Evolutionary conservation across 345 rosid species (phyloP).

Genomic region (Carallia brachiata): DNA sequence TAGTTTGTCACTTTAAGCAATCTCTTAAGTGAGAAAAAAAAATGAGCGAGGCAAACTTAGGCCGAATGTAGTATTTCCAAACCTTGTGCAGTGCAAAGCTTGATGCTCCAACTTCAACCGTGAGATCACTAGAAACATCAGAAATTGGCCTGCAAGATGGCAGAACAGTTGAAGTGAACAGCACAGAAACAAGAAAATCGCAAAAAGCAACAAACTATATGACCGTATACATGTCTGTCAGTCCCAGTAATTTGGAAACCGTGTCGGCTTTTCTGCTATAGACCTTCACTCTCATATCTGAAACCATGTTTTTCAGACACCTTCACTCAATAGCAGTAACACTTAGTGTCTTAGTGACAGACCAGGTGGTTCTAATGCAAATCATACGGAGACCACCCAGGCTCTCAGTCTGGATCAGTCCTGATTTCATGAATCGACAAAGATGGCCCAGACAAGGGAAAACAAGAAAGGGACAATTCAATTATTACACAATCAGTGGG

Average conservation of each 20-base stretch:
- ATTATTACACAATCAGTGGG: conserved; percentile 32
- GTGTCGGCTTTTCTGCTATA: conserved; percentile 32
- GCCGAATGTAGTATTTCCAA: conserved; percentile 2
- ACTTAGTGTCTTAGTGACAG: not conserved
- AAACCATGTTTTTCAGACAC: conserved; percentile 19
- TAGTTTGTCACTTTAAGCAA: too few relatives aligned
- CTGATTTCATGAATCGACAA: conserved; percentile 32
- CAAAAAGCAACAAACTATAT: conserved; percentile 13
- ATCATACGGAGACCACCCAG: conserved; percentile 2
- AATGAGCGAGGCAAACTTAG: too few relatives aligned
- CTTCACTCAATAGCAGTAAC: not conserved
- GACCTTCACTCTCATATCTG: conserved; percentile 32
- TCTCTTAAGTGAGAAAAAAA: too few relatives aligned
- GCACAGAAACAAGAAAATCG: conserved; percentile 13
- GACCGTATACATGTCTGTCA: conserved; percentile 38
- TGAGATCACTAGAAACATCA: conserved; percentile 93
- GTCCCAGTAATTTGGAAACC: conserved; percentile 40
- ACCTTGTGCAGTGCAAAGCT: conserved; percentile 94
- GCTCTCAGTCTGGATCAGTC: conserved; percentile 23
- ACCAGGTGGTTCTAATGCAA: not conserved
- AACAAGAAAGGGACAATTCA: conserved; percentile 23
- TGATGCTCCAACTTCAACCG: conserved; percentile 75
- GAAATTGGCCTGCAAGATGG: conserved; percentile 84
- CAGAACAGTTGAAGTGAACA: conserved; percentile 12
- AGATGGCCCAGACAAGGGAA: conserved; percentile 32